Conservation (phyloP, 768 basidiomycete species). For the Stropharia rugosoannulata region DNA sequence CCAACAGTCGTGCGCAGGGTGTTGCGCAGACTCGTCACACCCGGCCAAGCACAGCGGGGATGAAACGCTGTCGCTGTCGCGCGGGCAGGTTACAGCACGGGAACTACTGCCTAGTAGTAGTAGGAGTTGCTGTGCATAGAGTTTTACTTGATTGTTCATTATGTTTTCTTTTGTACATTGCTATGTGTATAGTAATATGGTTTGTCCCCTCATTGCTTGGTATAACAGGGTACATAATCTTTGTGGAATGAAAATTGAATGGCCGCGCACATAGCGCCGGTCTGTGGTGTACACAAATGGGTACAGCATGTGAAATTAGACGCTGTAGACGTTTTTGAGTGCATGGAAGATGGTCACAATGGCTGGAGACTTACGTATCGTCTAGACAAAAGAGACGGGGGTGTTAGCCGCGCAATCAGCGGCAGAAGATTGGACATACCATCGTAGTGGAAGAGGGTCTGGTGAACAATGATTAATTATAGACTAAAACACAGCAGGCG, state of each 20-base stretch:
- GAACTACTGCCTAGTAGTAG: too few relatives aligned
- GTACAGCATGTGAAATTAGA: slow-evolving; percentile 25
- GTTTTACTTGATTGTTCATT: not conserved
- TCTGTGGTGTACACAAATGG: not conserved
- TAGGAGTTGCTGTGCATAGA: slow-evolving; percentile 31
- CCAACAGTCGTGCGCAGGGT: slow-evolving; percentile 54
- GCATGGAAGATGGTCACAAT: not conserved
- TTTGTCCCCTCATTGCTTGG: not conserved
- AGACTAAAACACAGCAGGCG: not conserved
- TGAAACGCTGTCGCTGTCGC: not conserved
- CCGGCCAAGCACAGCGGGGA: not conserved
- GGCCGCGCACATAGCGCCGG: not conserved
- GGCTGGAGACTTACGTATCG: slow-evolving; percentile 51
- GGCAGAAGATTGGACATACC: slow-evolving; percentile 42
- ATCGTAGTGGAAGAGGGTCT: slow-evolving; percentile 84
- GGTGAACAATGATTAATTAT: slow-evolving; percentile 5
- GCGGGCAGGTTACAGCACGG: not conserved
- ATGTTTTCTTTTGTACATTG: slow-evolving; percentile 5
- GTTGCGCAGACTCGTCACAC: slow-evolving; percentile 34
- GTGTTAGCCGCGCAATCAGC: slow-evolving; percentile 2
- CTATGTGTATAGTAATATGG: not conserved
- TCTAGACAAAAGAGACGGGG: slow-evolving; percentile 32
- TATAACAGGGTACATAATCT: not conserved
- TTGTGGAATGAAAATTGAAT: not conserved
- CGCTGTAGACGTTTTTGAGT: slow-evolving; percentile 21